Base-by-base conservation (phyloP, 2,329 filamentous ascomycete species). In the Basipetospora chlamydospora region DNA sequence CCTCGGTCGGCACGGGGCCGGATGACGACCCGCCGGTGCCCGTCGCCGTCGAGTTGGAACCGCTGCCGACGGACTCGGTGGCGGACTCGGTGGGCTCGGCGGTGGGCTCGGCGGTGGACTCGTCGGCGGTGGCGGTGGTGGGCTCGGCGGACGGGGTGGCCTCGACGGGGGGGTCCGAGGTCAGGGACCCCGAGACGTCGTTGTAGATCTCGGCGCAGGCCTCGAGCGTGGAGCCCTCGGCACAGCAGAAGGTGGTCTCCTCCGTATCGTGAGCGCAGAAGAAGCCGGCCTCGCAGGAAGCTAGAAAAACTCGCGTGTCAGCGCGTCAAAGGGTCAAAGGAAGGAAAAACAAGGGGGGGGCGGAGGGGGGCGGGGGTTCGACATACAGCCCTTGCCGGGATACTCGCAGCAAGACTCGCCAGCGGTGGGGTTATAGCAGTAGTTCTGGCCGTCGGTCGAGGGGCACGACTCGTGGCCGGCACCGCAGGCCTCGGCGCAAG, bases 241-340 rank as follows among this genome's bases (percentile, higher is more conserved):
- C 70, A 55, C 74, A 79, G 61, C 74, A 79, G 59, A 67, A 67
- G 23, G 73, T 76, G 39, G 62, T 56, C 37, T 56, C 53, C 30
- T 52, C 47, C 36, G 54, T 51, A 49, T 75, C 65, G 44, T 65
- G 59, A n/a, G 70, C 64, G 59, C 75, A 79, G 61, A 70, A 78
- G 60, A 68, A 79, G 34, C 70, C 71, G 12, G 56, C 51, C 22
- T 72, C 64, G 52, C 74, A 79, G 22, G 73, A 70, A 54, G 73
- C 72, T 76, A 36, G 20, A 38, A 29, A 29, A n/a, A n/a, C n/a
- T n/a, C n/a, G n/a, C n/a, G n/a, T n/a, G n/a, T n/a, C n/a, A n/a
- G n/a, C n/a, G n/a, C n/a, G n/a, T n/a, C n/a, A n/a, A n/a, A n/a
- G n/a, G n/a, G 16, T 16, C 9, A 18, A 18, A 18, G 17, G n/a